phyloP scores from a whole-genome alignment of 2,329 filamentous ascomycete genomes.

The Colletotrichum sp. region DNA sequence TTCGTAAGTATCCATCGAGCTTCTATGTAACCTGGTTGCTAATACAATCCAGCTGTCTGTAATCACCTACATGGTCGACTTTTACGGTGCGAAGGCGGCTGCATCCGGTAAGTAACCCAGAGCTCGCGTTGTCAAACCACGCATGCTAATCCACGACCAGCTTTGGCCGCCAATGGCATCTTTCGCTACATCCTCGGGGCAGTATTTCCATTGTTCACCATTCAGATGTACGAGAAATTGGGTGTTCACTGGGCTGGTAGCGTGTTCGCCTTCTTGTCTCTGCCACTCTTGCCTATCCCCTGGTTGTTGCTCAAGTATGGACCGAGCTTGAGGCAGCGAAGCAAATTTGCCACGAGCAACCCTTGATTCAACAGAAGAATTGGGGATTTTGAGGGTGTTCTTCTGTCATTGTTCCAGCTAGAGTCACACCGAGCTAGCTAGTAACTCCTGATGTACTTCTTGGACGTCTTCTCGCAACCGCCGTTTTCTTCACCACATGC shows the following conservation, averaged over 20 bases:
- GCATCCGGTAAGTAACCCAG: slow-evolving; percentile 6
- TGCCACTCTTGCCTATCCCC: slow-evolving; percentile 23
- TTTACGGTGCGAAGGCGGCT: slow-evolving; percentile 20
- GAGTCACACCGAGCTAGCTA: too few relatives aligned
- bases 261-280: slow-evolving; percentile 23
- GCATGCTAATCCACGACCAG: background rate
- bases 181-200: slow-evolving; percentile 45
- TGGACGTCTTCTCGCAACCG: too few relatives aligned
- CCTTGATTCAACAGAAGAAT: background rate
- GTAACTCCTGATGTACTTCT: too few relatives aligned
- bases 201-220: slow-evolving; percentile 49
- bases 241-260: slow-evolving; percentile 39
- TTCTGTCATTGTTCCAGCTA: too few relatives aligned
- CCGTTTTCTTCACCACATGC: too few relatives aligned
- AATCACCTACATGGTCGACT: slow-evolving; percentile 25
- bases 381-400: too few relatives aligned
- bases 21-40: fast-evolving
- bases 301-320: slow-evolving; percentile 23
- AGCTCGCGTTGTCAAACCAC: fast-evolving
- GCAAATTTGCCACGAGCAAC: background rate
- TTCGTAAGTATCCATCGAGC: background rate
- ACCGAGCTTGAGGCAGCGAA: background rate
- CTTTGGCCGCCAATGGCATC: slow-evolving; percentile 46
- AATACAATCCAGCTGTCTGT: background rate
- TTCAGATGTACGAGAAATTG: slow-evolving; percentile 41